phyloP scores from a whole-genome alignment of 2,329 filamentous ascomycete species.

The Calonectria hongkongensis region DNA sequence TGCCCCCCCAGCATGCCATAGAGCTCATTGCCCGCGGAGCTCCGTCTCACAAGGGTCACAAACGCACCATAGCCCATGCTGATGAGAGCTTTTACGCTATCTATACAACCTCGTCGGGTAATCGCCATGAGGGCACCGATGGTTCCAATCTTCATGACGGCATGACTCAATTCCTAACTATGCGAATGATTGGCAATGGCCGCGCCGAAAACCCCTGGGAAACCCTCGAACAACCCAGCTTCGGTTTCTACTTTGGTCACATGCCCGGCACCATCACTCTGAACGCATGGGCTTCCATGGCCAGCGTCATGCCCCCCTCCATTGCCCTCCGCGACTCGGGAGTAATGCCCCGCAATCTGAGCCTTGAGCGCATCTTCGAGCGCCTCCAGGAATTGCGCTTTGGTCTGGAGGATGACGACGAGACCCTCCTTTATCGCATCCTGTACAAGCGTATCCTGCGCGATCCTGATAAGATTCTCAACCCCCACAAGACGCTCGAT shows the following conservation, averaged over 20 bases:
- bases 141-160: constrained; percentile 70
- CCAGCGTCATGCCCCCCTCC: constrained; percentile 72
- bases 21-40: constrained; percentile 76
- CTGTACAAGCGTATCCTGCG: constrained; percentile 81
- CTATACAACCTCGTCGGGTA: constrained; percentile 70
- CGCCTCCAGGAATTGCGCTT: constrained; percentile 75
- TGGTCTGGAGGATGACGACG: constrained; percentile 74
- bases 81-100: constrained; percentile 74
- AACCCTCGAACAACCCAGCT: constrained; percentile 84
- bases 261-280: constrained; percentile 82
- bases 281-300: constrained; percentile 79
- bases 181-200: constrained; percentile 67
- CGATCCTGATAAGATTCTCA: constrained; percentile 78
- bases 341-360: constrained; percentile 76
- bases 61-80: constrained; percentile 71
- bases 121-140: constrained; percentile 66
- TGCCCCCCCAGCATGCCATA: constrained; percentile 73
- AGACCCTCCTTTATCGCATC: constrained; percentile 76
- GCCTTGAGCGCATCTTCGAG: constrained; percentile 74
- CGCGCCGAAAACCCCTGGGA: constrained; percentile 76
- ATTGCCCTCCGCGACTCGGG: constrained; percentile 76
- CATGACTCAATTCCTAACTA: constrained; percentile 76
- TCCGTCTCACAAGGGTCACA: constrained; percentile 74
- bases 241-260: constrained; percentile 79
- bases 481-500: constrained; percentile 78